Evolutionary conservation across 768 basidiomycete species (phyloP).

Genomic region (Trametes punicea): DNA sequence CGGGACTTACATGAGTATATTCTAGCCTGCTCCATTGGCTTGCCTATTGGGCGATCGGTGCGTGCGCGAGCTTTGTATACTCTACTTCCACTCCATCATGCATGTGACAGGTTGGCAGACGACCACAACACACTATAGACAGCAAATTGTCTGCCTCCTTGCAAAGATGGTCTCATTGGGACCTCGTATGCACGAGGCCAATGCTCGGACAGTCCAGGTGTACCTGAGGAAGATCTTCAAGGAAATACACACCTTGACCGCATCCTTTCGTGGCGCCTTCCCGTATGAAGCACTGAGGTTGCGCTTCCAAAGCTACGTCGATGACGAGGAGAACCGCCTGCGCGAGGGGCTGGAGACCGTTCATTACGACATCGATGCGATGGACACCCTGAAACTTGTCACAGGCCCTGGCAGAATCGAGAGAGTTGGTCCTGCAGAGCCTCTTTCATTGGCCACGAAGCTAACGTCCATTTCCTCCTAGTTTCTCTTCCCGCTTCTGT

Average conservation of each 20-base stretch:
- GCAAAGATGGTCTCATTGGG: slow-evolving; percentile 16
- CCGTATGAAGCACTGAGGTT: slow-evolving; percentile 21
- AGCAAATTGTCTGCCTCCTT: slow-evolving; percentile 14
- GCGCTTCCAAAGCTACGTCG: slow-evolving; percentile 27
- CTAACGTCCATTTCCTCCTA: neutral
- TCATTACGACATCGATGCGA: slow-evolving; percentile 32
- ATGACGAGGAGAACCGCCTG: slow-evolving; percentile 27
- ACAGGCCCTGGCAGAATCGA: slow-evolving; percentile 35
- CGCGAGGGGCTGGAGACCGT: slow-evolving; percentile 28
- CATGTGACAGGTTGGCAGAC: slow-evolving; percentile 20
- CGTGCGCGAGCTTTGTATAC: neutral
- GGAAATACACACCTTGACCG: neutral
- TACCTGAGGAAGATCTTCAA: slow-evolving; percentile 22
- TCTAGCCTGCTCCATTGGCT: slow-evolving; percentile 32
- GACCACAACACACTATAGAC: slow-evolving; percentile 1
- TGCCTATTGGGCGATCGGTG: slow-evolving; percentile 32
- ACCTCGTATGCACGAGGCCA: neutral
- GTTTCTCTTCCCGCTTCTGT: slow-evolving; percentile 35
- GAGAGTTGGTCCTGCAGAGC: slow-evolving; percentile 27
- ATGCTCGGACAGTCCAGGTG: slow-evolving; percentile 22
- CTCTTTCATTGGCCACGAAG: neutral
- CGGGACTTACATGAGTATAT: neutral
- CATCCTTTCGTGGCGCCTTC: slow-evolving; percentile 14
- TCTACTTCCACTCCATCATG: no score
- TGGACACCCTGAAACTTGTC: slow-evolving; percentile 28